Base-by-base conservation (phyloP, 2,329 filamentous ascomycete species). In the Alternaria alternata region DNA sequence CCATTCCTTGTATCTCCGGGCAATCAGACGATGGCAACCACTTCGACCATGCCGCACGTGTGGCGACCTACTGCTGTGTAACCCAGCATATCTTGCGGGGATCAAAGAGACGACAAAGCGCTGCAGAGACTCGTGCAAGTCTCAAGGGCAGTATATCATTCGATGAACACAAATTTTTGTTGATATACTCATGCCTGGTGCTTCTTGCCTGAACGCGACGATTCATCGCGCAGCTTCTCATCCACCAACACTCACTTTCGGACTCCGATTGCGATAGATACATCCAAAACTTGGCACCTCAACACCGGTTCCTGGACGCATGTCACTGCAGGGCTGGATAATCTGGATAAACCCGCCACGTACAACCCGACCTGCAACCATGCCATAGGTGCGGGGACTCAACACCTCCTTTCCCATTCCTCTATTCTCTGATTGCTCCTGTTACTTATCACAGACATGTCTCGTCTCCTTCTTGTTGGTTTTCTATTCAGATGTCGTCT, bases 401-500 rank as follows among this genome's bases (percentile, higher is more conserved):
- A 42, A 42, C 53, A 47, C 34, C 22, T 48, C 26, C 24, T 32
- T 54, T 39, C 20, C 36, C 39, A 38, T 32, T 11, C 20, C n/a
- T 16, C 32, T n/a, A 20, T 39, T 34, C 28, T 42, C 24, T 41
- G 28, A 12, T 22, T 56, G 28, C 52, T 30, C 18, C 16, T 18
- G 14, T 12, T 57, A 39, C 30, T 39, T 20, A 54, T 38, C 51
- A 56, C 30, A 57, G 39, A 54, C 65, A 68, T 66, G 63, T 66
- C 55, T 68, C 47, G 57, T 58, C 4, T 24, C 20, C 38, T 18
- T 14, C 49, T n/a, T 7, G 52, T 66, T 4, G 4, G 52, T 65
- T 64, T 68, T 53, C 53, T 73, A 72, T 72, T 76, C 64, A 73
- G 12, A 49, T 46, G 28, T 65, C 47, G 14, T 49, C 14, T 24